phyloP scores from a whole-genome alignment of 768 basidiomycete species.

The Boletus insuetus region DNA sequence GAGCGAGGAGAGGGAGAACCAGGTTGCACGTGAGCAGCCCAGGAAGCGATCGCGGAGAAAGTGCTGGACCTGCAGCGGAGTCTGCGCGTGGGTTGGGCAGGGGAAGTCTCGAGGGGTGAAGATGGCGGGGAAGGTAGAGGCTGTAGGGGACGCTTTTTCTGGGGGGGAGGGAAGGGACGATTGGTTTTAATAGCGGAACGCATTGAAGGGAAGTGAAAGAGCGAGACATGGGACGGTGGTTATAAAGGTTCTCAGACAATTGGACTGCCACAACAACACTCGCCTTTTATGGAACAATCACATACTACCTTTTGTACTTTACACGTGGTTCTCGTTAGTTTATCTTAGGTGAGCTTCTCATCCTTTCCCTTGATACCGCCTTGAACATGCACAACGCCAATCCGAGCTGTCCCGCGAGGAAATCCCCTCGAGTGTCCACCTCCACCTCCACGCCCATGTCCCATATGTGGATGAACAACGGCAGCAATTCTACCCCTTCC shows the following conservation, averaged over 20 bases:
- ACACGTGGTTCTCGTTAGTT: background rate
- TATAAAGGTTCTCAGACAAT: conserved; percentile 26
- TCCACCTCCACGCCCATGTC: conserved; percentile 11
- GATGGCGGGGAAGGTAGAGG: conserved; percentile 29
- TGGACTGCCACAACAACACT: conserved; percentile 27
- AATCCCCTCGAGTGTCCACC: conserved; percentile 10
- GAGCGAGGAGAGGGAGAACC: conserved; percentile 51
- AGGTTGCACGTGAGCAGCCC: conserved; percentile 67
- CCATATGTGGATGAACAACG: conserved; percentile 14
- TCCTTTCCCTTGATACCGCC: conserved; percentile 8
- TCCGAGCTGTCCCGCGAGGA: conserved; percentile 14
- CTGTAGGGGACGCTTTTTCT: conserved; percentile 34
- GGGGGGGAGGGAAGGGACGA: conserved; percentile 43
- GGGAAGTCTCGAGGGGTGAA: background rate
- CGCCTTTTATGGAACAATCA: conserved; percentile 18
- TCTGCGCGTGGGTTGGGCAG: conserved; percentile 16
- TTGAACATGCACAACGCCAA: too few relatives aligned
- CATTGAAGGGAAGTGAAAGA: too few relatives aligned
- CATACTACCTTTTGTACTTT: background rate
- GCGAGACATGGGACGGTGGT: too few relatives aligned
- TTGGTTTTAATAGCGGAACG: conserved; percentile 15
- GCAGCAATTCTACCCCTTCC: conserved; percentile 29
- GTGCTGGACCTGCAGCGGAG: conserved; percentile 40
- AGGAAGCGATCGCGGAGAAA: conserved; percentile 50
- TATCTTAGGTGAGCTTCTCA: background rate